Percentiles rank a stretch among this genome's conserved stretches.
These are phyloP conservation scores for Dalbergia oliveri DNA, from an alignment of 306 rosid genomes.

Conservation along the genomic window DNA sequence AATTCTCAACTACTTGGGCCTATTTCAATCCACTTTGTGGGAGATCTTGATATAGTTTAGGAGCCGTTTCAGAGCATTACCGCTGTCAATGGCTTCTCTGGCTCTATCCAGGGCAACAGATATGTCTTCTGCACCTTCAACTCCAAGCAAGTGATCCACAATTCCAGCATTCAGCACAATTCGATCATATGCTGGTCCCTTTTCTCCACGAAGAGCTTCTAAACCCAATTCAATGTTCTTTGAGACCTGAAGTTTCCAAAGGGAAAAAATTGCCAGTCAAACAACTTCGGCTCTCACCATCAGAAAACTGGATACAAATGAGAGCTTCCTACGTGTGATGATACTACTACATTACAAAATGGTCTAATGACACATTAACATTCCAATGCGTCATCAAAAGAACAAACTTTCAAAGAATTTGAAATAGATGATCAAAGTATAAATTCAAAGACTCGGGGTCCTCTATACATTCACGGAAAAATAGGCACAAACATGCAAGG, in stretches of 20 bases:
- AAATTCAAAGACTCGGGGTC: background rate
- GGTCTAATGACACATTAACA: background rate
- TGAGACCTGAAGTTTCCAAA: conserved; percentile 62
- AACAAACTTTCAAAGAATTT: background rate
- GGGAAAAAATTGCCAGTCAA: conserved; percentile 33
- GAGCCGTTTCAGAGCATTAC: conserved; percentile 83
- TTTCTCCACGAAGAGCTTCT: conserved; percentile 82
- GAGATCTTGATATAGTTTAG: conserved; percentile 82
- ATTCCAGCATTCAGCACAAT: conserved; percentile 90
- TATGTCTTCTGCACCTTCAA: conserved; percentile 87
- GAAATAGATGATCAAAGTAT: background rate
- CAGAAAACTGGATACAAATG: background rate
- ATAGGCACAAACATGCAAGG: conserved; percentile 4
- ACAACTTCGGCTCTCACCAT: background rate
- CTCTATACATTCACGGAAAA: conserved; percentile 8
- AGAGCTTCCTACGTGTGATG: conserved; percentile 10
- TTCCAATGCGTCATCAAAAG: background rate
- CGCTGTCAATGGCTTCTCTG: conserved; percentile 93
- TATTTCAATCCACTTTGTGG: conserved; percentile 57
- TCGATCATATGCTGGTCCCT: conserved; percentile 94
- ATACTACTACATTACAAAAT: conserved; percentile 28
- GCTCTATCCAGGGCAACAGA: conserved; percentile 82
- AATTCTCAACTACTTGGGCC: conserved; percentile 31
- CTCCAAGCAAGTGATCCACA: conserved; percentile 95
- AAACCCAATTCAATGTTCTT: conserved; percentile 92